Conservation (phyloP, 345 rosid genomes). For the Turnera subulata region DNA sequence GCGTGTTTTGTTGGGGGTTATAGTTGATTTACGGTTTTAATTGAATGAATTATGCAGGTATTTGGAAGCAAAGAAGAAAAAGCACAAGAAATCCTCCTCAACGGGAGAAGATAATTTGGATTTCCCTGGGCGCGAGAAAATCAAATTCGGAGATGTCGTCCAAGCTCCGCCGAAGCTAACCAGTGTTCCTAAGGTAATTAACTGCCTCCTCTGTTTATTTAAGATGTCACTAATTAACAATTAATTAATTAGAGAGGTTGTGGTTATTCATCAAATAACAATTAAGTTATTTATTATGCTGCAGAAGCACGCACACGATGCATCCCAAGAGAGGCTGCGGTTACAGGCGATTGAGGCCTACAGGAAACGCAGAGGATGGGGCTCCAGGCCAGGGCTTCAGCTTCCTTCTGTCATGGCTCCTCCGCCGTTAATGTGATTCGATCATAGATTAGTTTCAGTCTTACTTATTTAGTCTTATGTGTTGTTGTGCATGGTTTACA, state of each 20-base stretch:
- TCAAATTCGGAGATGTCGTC: constrained; percentile 82
- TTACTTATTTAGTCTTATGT: too few species aligned
- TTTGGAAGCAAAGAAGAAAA: constrained; percentile 70
- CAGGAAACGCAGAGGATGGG: constrained; percentile 70
- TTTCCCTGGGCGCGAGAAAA: constrained; percentile 63
- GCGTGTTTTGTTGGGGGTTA: too few species aligned
- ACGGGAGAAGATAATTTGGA: constrained; percentile 42
- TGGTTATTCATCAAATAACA: too few species aligned
- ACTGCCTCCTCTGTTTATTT: too few species aligned
- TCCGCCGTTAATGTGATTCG: constrained; percentile 13
- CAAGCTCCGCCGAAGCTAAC: constrained; percentile 78
- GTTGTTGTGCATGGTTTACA: too few species aligned
- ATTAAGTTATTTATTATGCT: too few species aligned
- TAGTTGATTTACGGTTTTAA: background rate
- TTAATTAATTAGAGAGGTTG: too few species aligned
- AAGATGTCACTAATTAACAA: too few species aligned
- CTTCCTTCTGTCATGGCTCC: constrained; percentile 34
- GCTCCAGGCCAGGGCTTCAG: constrained; percentile 58
- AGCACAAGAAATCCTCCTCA: constrained; percentile 43
- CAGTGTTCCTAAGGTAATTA: constrained; percentile 60
- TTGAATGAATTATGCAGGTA: constrained; percentile 43
- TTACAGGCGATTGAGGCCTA: constrained; percentile 75
- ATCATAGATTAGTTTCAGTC: background rate
- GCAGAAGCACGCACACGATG: constrained; percentile 38
- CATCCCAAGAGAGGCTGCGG: constrained; percentile 67